phyloP scores from a whole-genome alignment of 768 basidiomycete species.

The Cystobasidium ongulense region DNA sequence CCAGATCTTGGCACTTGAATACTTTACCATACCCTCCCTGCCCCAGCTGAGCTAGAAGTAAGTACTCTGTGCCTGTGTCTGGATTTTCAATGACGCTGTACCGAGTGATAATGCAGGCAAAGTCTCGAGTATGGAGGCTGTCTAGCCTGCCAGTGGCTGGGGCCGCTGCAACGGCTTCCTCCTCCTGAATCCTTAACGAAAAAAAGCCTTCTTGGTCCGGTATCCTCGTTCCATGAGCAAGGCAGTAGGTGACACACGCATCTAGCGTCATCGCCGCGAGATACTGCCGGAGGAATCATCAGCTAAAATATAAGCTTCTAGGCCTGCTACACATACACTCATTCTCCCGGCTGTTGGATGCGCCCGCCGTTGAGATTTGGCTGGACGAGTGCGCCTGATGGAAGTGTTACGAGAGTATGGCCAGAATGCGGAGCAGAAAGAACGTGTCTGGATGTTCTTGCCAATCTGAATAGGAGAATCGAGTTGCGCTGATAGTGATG shows the following conservation, averaged over 20 bases:
- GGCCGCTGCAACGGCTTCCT: too few relatives aligned
- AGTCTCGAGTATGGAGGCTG: too few relatives aligned
- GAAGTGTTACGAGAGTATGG: background rate
- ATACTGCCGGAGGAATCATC: background rate
- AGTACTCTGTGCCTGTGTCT: background rate
- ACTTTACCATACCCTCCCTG: background rate
- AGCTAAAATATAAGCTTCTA: too few relatives aligned
- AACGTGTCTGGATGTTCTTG: too few relatives aligned
- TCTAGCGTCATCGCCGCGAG: background rate
- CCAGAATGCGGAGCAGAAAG: background rate
- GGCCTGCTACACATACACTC: background rate
- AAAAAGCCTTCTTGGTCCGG: too few relatives aligned
- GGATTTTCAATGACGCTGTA: background rate
- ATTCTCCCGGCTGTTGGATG: background rate
- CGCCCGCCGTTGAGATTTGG: background rate
- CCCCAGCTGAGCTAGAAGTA: background rate
- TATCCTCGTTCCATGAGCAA: too few relatives aligned
- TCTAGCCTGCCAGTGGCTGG: too few relatives aligned
- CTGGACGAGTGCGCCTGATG: background rate
- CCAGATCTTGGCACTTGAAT: background rate
- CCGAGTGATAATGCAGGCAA: too few relatives aligned
- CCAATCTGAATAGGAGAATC: too few relatives aligned
- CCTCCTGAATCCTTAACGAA: too few relatives aligned
- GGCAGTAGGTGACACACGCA: background rate
- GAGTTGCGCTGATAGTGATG: too few relatives aligned